A percentile compares a stretch with the other conserved stretches of the same genome.
Conservation (phyloP, 345 rosid genomes). For the Salix suchowensis region DNA sequence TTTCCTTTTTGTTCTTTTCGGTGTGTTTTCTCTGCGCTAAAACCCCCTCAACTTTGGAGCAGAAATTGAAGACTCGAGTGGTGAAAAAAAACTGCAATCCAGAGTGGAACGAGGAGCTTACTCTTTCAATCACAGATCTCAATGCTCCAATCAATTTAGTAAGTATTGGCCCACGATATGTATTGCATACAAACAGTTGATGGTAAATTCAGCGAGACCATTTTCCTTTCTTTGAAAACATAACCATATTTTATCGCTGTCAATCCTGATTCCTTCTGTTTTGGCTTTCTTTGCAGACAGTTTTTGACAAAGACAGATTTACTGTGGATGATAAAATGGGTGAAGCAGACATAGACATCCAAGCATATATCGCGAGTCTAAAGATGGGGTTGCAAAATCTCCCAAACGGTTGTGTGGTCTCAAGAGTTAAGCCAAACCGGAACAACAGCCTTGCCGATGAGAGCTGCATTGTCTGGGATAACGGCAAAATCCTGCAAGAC, state of each 20-base stretch:
- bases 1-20: not conserved
- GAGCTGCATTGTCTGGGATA: conserved; percentile 22
- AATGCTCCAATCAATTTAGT: conserved; percentile 23
- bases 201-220: not conserved
- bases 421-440: conserved; percentile 18
- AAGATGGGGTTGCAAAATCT: conserved; percentile 25
- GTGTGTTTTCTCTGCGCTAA: not conserved
- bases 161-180: not conserved
- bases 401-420: conserved; percentile 17
- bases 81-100: conserved; percentile 25
- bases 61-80: conserved; percentile 27
- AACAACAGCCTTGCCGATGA: conserved; percentile 27
- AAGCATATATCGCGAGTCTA: conserved; percentile 19
- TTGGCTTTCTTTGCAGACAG: conserved; percentile 13
- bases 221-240: not conserved
- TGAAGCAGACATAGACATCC: conserved; percentile 25
- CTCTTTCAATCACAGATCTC: conserved; percentile 21
- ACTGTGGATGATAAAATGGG: conserved; percentile 34
- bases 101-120: conserved; percentile 33
- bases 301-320: conserved; percentile 29
- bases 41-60: conserved; percentile 2
- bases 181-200: not conserved
- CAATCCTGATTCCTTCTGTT: not conserved
- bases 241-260: not conserved
- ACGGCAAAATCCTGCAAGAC: conserved; percentile 26